Conservation (phyloP, 1,139 yeast species). For the Taiozyma sp. region DNA sequence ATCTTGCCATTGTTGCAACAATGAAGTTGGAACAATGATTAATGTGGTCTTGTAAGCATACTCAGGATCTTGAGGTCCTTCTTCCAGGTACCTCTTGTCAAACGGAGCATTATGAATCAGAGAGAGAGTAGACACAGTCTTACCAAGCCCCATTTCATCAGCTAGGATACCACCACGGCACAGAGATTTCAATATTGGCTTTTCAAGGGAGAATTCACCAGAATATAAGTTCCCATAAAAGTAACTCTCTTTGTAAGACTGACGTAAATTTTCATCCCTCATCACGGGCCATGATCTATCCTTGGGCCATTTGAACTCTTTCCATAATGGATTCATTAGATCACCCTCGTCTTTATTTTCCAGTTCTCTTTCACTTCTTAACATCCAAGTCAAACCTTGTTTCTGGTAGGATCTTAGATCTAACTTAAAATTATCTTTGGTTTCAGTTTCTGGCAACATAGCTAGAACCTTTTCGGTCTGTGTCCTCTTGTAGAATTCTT, state of each 20-base stretch:
- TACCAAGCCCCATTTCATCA: slow-evolving; percentile 96
- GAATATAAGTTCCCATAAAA: slow-evolving; percentile 82
- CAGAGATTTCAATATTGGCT: slow-evolving; percentile 55
- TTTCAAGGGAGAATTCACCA: slow-evolving; percentile 68
- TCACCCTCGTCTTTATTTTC: slow-evolving; percentile 42
- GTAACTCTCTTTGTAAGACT: slow-evolving; percentile 20
- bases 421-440: slow-evolving; percentile 56
- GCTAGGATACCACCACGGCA: slow-evolving; percentile 88
- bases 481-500: slow-evolving; percentile 65
- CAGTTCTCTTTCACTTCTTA: slow-evolving; percentile 71
- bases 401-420: slow-evolving; percentile 73
- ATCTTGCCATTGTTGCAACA: slow-evolving; percentile 84
- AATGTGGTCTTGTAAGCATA: slow-evolving; percentile 74
- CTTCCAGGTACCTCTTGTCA: slow-evolving; percentile 28
- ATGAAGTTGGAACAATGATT: slow-evolving; percentile 86
- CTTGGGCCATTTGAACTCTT: slow-evolving; percentile 68
- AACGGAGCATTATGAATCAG: slow-evolving; percentile 60
- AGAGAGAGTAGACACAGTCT: slow-evolving; percentile 80
- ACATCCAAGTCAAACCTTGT: slow-evolving; percentile 91
- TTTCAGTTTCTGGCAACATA: slow-evolving; percentile 72
- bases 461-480: slow-evolving; percentile 58
- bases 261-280: slow-evolving; percentile 15
- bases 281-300: slow-evolving; percentile 33
- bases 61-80: slow-evolving; percentile 12
- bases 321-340: slow-evolving; percentile 84